Evolutionary conservation across 192 early-diverging fungal genomes (phyloP).

Genomic region (Chytriomyces confervae): DNA sequence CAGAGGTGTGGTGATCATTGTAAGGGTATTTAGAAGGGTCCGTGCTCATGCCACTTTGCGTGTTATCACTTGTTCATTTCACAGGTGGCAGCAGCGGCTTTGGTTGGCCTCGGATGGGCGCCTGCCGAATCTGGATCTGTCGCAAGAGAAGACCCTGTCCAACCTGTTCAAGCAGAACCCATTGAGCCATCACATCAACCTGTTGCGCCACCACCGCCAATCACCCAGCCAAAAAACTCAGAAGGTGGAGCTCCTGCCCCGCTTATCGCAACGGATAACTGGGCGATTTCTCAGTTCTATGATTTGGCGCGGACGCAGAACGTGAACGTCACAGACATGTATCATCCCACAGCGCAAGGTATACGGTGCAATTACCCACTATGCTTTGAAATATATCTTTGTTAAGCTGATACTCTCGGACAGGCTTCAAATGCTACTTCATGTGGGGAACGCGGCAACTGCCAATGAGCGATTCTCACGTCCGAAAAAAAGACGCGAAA

Average conservation of each 20-base stretch:
- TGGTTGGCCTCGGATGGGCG: conserved; percentile 4
- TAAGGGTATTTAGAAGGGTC: neutral
- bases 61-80: neutral
- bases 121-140: neutral
- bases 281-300: neutral
- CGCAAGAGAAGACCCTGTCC: neutral
- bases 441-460: conserved; percentile 23
- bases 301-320: conserved; percentile 2
- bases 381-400: neutral
- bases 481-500: conserved; percentile 25
- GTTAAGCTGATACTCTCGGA: neutral
- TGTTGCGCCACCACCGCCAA: neutral
- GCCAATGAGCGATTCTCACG: neutral
- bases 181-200: neutral
- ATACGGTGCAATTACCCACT: neutral
- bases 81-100: neutral
- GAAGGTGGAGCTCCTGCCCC: no score
- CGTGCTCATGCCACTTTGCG: neutral
- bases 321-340: conserved; percentile 17
- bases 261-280: no score
- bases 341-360: neutral
- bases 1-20: neutral
- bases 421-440: conserved; percentile 11
- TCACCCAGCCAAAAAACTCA: no score
- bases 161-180: neutral